These are phyloP conservation scores for Pythium aquatile DNA, from an alignment of 352 stramenopile genomes.

Conservation along the genomic window DNA sequence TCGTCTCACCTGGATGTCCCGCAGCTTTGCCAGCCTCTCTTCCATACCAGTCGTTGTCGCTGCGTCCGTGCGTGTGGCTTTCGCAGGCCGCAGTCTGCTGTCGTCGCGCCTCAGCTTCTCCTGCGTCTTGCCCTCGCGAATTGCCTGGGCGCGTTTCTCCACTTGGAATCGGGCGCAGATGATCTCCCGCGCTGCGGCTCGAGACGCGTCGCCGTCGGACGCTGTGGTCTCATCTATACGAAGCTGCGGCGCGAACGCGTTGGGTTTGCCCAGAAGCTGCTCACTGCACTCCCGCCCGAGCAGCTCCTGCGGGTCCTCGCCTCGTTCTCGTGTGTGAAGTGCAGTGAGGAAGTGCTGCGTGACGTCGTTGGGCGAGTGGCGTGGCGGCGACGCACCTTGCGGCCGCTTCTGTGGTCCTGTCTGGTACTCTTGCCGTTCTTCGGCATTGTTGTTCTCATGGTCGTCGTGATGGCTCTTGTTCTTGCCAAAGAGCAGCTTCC, in stretches of 20 bases:
- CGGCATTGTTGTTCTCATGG: slow-evolving; percentile 2
- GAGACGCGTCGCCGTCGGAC: not conserved
- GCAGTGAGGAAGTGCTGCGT: slow-evolving; percentile 37
- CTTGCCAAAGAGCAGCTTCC: slow-evolving; percentile 57
- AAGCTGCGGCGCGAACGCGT: slow-evolving; percentile 43
- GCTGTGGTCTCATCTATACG: not conserved
- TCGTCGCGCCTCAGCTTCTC: slow-evolving; percentile 14
- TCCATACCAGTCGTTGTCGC: not conserved
- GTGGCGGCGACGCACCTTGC: not conserved
- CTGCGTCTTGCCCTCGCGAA: slow-evolving; percentile 29
- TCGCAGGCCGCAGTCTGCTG: not conserved
- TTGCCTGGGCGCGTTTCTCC: slow-evolving; percentile 35
- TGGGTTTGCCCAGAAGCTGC: slow-evolving; percentile 50
- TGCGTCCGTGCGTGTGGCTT: not conserved
- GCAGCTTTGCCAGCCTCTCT: slow-evolving; percentile 18
- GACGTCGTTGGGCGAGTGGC: slow-evolving; percentile 22
- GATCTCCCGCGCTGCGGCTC: slow-evolving; percentile 39
- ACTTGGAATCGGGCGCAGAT: slow-evolving; percentile 45
- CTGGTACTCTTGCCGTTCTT: not conserved
- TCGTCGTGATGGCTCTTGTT: slow-evolving; percentile 28
- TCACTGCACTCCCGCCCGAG: slow-evolving; percentile 48
- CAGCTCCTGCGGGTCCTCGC: slow-evolving; percentile 29
- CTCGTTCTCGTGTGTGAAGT: slow-evolving; percentile 26
- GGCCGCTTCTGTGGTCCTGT: not conserved
- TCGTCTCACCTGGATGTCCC: slow-evolving; percentile 17